Percentiles rank a stretch among this genome's conserved stretches.
Conservation (phyloP, 352 stramenopile genomes). For the Plasmopara muralis region DNA sequence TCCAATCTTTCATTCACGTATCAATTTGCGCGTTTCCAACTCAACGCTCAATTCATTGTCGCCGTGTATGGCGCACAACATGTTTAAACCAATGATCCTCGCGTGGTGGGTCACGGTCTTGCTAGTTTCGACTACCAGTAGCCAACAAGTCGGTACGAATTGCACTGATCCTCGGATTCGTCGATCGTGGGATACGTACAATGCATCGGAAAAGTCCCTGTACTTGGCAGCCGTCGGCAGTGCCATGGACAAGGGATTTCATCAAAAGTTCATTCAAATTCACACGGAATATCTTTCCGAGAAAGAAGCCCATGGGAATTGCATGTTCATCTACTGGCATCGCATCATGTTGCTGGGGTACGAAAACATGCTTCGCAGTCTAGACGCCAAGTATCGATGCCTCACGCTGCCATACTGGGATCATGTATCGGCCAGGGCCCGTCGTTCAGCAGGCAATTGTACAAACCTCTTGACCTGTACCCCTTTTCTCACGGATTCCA, state of each 20-base stretch:
- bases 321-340: slow-evolving; percentile 76
- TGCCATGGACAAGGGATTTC: slow-evolving; percentile 36
- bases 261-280: slow-evolving; percentile 53
- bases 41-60: not conserved
- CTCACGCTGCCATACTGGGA: slow-evolving; percentile 66
- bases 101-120: slow-evolving; percentile 2
- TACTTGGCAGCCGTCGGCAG: slow-evolving; percentile 33
- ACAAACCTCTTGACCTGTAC: slow-evolving; percentile 30
- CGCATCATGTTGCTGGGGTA: slow-evolving; percentile 53
- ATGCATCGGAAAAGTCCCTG: slow-evolving; percentile 25
- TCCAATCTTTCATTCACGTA: not conserved
- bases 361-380: slow-evolving; percentile 66
- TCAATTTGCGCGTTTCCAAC: too few species aligned
- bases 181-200: slow-evolving; percentile 42
- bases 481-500: slow-evolving; percentile 30
- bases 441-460: slow-evolving; percentile 18
- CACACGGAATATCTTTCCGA: slow-evolving; percentile 42
- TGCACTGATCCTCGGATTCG: slow-evolving; percentile 33
- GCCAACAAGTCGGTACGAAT: slow-evolving; percentile 25
- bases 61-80: slow-evolving; percentile 2
- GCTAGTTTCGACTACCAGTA: not conserved
- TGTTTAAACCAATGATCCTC: not conserved
- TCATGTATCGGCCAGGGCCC: slow-evolving; percentile 27
- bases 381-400: slow-evolving; percentile 33
- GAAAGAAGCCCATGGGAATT: slow-evolving; percentile 41